Evolutionary conservation across 176 grass and related monocot genomes (phyloP), one percentile per base, ranked within the genome.

Genomic region (Avena insularis): DNA sequence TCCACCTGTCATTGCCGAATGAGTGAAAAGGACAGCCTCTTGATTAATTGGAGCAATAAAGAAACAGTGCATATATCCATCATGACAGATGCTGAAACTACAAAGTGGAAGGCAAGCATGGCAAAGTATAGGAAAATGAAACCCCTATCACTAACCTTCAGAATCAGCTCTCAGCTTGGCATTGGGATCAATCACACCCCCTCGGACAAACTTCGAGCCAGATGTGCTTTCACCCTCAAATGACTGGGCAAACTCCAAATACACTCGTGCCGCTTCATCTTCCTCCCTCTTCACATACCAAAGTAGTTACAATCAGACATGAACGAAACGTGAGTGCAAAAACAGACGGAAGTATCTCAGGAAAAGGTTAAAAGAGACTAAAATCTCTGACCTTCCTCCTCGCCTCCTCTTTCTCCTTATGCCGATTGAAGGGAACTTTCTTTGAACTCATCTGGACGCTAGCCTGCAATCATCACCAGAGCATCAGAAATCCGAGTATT

Each of bases 1-100:
- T 98, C 93, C 93, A 99, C 97, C 97, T 99, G 94, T 86, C 92
- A 96, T 96, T 96, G 90, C 86, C 78, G 91, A 95, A 95, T 77
- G 93, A 85, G 91, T 95, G 86, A 95, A 94, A 95, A 95, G 89
- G 94, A 80, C 89, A 89, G 82, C 84, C 88, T 92, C 90, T 96
- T 94, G 91, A 96, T 93, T 94, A 92, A 96, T 93, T 93, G 87
- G 87, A 84, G 83, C 93, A 94, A 89, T 90, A 88, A 91, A 85
- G 62, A 94, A 88, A 86, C 79, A 94, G 91, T 90, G 80, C 84
- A 95, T 91, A 83, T 86, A 94, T 88, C 92, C 90, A 91, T 86
- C 71, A 88, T 79, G 85, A 85, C 76, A 74, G 33, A 64, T 55
- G 90, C 69, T 72, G 81, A 79, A 86, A 61, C 61, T 89, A 87